These are phyloP conservation scores for Tilletia caries DNA, from an alignment of 1,284 basidiomycete species.

Conservation along the genomic window DNA sequence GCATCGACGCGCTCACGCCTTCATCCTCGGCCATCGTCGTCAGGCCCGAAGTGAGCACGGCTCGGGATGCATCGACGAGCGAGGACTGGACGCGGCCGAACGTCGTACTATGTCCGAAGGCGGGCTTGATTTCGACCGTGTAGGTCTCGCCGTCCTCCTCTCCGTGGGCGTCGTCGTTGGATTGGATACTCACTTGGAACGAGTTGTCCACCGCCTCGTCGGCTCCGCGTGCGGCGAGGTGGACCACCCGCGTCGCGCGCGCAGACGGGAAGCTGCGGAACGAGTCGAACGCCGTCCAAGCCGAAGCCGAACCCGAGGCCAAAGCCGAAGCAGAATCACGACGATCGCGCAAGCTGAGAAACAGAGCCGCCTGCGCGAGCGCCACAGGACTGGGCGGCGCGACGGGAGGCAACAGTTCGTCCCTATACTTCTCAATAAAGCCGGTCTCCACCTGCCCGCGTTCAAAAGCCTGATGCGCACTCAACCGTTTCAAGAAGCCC, in stretches of 20 bases:
- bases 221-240: neutral
- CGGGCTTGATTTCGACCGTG: neutral
- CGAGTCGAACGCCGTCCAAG: neutral
- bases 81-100: neutral
- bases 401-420: constrained; percentile 50
- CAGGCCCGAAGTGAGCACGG: neutral
- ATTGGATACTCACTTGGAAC: constrained; percentile 1
- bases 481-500: constrained; percentile 76
- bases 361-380: constrained; percentile 75
- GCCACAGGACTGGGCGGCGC: constrained; percentile 63
- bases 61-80: neutral
- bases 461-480: constrained; percentile 73
- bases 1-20: neutral
- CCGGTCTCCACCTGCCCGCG: constrained; percentile 84
- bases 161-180: neutral
- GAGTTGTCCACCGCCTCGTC: neutral
- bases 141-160: neutral
- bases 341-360: constrained; percentile 66
- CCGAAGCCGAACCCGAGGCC: neutral
- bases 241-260: neutral
- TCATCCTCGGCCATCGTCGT: neutral
- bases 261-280: constrained; percentile 9
- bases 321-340: neutral
- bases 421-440: constrained; percentile 69
- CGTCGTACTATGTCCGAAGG: constrained; percentile 5